Percentiles rank a stretch among this genome's conserved stretches.
Evolutionary conservation across 495 filamentous ascomycete genomes (phyloP).

Genomic region (Hypoxylon trugodes): DNA sequence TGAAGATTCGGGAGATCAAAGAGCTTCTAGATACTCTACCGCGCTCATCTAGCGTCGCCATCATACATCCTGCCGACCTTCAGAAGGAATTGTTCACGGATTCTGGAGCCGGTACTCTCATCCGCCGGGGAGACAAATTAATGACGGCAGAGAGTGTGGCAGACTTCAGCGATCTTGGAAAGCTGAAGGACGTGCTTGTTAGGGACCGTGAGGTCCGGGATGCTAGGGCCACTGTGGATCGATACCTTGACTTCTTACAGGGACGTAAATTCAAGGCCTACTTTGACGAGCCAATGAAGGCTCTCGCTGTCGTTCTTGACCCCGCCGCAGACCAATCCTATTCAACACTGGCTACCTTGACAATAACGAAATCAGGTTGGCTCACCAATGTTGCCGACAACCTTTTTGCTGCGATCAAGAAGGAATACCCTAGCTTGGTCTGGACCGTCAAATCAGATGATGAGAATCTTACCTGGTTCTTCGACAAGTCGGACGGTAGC

Average conservation of each 20-base stretch:
- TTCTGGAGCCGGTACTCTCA: slow-evolving; percentile 93
- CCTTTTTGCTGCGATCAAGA: slow-evolving; percentile 90
- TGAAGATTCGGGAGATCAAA: slow-evolving; percentile 99
- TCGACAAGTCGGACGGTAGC: slow-evolving; percentile 95
- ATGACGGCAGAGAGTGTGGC: slow-evolving; percentile 75
- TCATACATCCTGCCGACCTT: slow-evolving; percentile 93
- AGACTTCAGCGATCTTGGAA: slow-evolving; percentile 79
- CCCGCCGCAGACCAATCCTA: slow-evolving; percentile 59
- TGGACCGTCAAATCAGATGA: slow-evolving; percentile 98
- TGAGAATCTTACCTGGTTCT: slow-evolving; percentile 98
- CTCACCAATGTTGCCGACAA: slow-evolving; percentile 97
- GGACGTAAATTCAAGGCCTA: slow-evolving; percentile 89
- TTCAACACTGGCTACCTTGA: slow-evolving; percentile 90
- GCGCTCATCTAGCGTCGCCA: slow-evolving; percentile 92
- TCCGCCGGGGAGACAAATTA: slow-evolving; percentile 91
- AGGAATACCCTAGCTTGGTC: slow-evolving; percentile 87
- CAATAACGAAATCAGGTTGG: slow-evolving; percentile 96
- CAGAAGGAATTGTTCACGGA: slow-evolving; percentile 98
- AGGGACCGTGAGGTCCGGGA: slow-evolving; percentile 87
- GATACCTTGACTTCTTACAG: slow-evolving; percentile 80
- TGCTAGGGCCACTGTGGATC: slow-evolving; percentile 82
- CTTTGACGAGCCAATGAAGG: slow-evolving; percentile 96
- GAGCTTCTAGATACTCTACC: slow-evolving; percentile 87
- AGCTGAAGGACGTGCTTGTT: slow-evolving; percentile 83
- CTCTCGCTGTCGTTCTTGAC: slow-evolving; percentile 90